phyloP scores from a whole-genome alignment of 768 basidiomycete genomes.

The Tylopilus subfusipes region DNA sequence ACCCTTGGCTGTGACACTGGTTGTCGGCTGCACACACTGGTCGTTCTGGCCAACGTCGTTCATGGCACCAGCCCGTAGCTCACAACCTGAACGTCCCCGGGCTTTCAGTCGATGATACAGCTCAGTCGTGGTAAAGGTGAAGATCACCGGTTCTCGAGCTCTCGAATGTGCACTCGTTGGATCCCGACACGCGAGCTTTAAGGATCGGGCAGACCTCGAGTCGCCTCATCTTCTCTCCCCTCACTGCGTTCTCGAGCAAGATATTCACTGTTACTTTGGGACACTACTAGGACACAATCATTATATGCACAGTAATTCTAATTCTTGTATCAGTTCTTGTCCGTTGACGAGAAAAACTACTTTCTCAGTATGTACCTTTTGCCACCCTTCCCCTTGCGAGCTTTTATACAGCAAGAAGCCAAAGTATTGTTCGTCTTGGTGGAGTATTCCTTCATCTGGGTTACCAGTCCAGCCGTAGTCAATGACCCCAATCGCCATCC shows the following conservation, averaged over 20 bases:
- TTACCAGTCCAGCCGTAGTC: constrained; percentile 19
- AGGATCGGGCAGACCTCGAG: too few species aligned
- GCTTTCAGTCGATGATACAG: too few species aligned
- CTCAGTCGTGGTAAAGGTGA: too few species aligned
- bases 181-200: too few species aligned
- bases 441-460: constrained; percentile 9
- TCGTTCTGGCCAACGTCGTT: too few species aligned
- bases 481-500: constrained; percentile 19
- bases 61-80: too few species aligned
- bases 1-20: not conserved
- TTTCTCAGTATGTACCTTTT: constrained; percentile 12
- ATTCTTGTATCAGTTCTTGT: constrained; percentile 1
- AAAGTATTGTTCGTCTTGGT: constrained; percentile 10
- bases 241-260: too few species aligned
- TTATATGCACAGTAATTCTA: constrained; percentile 4
- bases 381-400: constrained; percentile 1
- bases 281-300: not conserved
- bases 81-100: too few species aligned
- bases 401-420: constrained; percentile 16
- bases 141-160: not conserved
- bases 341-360: constrained; percentile 17
- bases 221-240: too few species aligned
- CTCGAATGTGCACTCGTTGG: too few species aligned
- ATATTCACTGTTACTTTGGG: not conserved
- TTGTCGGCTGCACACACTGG: too few species aligned